Evolutionary conservation across 345 rosid species (phyloP).

Genomic region (Rhodamnia rubescens): DNA sequence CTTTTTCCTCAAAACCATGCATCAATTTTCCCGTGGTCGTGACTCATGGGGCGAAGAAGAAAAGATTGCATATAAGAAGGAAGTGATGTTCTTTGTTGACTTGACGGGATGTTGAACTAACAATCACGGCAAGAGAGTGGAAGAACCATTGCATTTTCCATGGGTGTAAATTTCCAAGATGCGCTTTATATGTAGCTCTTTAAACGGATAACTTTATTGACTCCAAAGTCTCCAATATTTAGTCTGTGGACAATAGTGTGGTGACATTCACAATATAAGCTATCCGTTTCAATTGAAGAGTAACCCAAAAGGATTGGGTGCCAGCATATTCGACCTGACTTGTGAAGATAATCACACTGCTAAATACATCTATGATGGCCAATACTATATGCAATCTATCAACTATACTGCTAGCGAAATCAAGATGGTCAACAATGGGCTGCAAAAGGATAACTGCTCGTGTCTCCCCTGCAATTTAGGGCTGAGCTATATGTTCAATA

Average conservation of each 20-base stretch:
- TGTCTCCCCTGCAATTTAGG: background rate
- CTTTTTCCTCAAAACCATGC: too few species aligned
- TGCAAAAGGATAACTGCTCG: background rate
- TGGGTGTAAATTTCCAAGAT: background rate
- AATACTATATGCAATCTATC: too few species aligned
- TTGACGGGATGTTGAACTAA: too few species aligned
- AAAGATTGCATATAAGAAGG: background rate
- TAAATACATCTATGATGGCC: background rate
- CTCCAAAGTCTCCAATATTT: too few species aligned
- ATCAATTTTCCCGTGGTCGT: too few species aligned
- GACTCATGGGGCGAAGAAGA: background rate
- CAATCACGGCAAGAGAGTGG: background rate
- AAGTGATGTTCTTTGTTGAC: too few species aligned
- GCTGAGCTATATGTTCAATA: too few species aligned
- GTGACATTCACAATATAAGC: background rate
- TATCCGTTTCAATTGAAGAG: background rate
- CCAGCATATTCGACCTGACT: fast-evolving
- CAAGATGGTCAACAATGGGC: fast-evolving
- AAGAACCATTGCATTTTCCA: background rate
- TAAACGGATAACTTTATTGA: too few species aligned
- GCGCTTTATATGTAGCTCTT: background rate
- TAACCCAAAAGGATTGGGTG: background rate
- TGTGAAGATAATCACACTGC: background rate
- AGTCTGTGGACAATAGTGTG: background rate
- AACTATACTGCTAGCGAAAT: fast-evolving